These are phyloP conservation scores for Ophiostoma australiae DNA, from an alignment of 2,329 filamentous ascomycete genomes.

Conservation along the genomic window DNA sequence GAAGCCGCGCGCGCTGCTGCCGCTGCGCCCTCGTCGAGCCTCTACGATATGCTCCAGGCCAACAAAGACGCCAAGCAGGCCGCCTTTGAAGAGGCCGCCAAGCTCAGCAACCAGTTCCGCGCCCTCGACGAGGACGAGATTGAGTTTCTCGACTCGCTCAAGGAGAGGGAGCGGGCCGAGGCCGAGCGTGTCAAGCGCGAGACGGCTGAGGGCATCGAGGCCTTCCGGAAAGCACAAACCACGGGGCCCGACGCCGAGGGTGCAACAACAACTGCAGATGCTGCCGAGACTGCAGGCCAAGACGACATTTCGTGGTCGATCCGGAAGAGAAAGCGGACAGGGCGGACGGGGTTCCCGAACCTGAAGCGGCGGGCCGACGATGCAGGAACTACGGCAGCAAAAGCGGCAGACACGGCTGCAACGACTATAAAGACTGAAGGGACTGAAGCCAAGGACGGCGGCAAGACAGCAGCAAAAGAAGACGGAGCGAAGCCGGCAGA, in stretches of 20 bases:
- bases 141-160: slow-evolving; percentile 63
- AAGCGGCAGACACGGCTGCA: slow-evolving; percentile 8
- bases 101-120: slow-evolving; percentile 71
- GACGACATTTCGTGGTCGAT: slow-evolving; percentile 18
- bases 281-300: slow-evolving; percentile 22
- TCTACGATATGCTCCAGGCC: slow-evolving; percentile 72
- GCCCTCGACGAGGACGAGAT: slow-evolving; percentile 74
- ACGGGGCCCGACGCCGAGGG: neutral
- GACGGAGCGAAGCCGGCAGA: neutral
- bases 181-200: slow-evolving; percentile 52
- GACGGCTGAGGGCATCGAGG: slow-evolving; percentile 52
- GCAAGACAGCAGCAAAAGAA: slow-evolving; percentile 24
- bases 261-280: slow-evolving; percentile 11
- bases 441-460: slow-evolving; percentile 29
- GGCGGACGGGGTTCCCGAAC: slow-evolving; percentile 12
- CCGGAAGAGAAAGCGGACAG: slow-evolving; percentile 27
- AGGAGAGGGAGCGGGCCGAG: slow-evolving; percentile 45
- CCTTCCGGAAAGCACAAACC: slow-evolving; percentile 44
- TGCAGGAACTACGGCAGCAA: neutral
- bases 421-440: neutral
- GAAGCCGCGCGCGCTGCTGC: slow-evolving; percentile 42
- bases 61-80: slow-evolving; percentile 85
- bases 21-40: slow-evolving; percentile 42
- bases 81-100: slow-evolving; percentile 69
- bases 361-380: slow-evolving; percentile 21